Conservation (phyloP, 2,329 filamentous ascomycete genomes). For the Sclerotinia glacialis region DNA sequence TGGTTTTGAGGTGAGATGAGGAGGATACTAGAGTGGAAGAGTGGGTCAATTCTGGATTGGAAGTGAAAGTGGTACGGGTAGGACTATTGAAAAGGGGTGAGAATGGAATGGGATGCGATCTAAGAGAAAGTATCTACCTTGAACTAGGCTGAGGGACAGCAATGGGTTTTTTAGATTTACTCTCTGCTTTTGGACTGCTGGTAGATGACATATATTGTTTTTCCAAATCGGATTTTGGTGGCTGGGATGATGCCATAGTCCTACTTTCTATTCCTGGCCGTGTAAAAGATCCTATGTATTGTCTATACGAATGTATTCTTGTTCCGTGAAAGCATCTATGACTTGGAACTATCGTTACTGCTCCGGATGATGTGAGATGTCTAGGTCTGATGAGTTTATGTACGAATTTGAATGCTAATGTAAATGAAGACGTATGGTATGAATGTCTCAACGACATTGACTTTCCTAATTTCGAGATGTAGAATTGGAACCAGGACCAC, state of each 20-base stretch:
- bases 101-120: background rate
- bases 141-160: constrained; percentile 61
- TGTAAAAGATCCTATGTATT: background rate
- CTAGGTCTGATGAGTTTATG: background rate
- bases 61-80: background rate
- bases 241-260: constrained; percentile 23
- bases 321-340: background rate
- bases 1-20: constrained; percentile 84
- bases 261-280: background rate
- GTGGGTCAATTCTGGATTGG: constrained; percentile 15
- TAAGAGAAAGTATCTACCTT: constrained; percentile 44
- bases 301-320: background rate
- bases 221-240: constrained; percentile 25
- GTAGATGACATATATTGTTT: constrained; percentile 38
- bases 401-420: background rate
- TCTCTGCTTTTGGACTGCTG: constrained; percentile 14
- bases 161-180: constrained; percentile 32
- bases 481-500: background rate
- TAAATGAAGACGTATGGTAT: background rate
- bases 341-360: background rate
- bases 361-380: background rate
- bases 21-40: constrained; percentile 58
- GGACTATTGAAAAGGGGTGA: background rate
- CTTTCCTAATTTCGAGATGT: background rate
- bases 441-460: background rate